Conservation (phyloP, 306 rosid genomes). For the Begonia masoniana region DNA sequence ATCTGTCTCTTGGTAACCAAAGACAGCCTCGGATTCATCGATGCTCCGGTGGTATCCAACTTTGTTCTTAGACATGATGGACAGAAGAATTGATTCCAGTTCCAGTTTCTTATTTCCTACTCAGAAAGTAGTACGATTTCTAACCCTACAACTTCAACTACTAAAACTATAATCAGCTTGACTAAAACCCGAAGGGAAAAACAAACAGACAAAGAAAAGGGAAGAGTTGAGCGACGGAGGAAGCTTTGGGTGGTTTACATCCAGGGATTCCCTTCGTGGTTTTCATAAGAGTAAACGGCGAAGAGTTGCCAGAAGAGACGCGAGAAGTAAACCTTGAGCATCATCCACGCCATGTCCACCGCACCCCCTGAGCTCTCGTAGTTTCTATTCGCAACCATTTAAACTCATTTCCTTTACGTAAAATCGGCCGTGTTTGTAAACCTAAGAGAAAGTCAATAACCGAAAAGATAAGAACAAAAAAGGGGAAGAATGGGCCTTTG, state of each 20-base stretch:
- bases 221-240: neutral
- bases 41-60: constrained; percentile 14
- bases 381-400: constrained; percentile 33
- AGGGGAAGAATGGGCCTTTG: neutral
- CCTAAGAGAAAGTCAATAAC: neutral
- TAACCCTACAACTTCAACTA: neutral
- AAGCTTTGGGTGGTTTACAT: constrained; percentile 18
- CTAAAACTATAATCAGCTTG: neutral
- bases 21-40: neutral
- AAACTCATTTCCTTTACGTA: neutral
- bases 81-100: constrained; percentile 2
- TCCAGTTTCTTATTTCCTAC: neutral
- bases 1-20: constrained; percentile 52
- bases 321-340: constrained; percentile 47
- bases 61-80: constrained; percentile 27
- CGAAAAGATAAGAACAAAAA: neutral
- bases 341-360: constrained; percentile 38
- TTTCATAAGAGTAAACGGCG: constrained; percentile 43
- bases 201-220: neutral
- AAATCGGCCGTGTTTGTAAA: neutral
- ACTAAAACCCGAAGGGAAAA: neutral
- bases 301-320: constrained; percentile 52
- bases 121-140: neutral
- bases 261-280: constrained; percentile 59
- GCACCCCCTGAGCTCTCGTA: constrained; percentile 27